These are phyloP conservation scores for Meyerozyma sp. DNA, from an alignment of 1,139 yeast genomes.

Conservation along the genomic window DNA sequence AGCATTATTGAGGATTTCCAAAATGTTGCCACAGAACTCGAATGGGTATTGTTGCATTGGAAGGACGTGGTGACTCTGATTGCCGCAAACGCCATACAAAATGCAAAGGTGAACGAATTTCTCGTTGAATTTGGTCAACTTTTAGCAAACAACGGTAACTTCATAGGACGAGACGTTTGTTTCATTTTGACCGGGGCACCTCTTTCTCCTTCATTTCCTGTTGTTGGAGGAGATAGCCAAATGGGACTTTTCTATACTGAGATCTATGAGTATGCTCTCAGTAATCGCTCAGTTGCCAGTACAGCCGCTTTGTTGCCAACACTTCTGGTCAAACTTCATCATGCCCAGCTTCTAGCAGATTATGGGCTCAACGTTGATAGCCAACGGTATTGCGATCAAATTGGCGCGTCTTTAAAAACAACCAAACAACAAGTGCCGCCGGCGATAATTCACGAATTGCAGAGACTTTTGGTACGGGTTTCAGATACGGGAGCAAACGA, in stretches of 20 bases:
- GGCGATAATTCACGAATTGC: slow-evolving; percentile 30
- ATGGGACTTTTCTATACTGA: slow-evolving; percentile 50
- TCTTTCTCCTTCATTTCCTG: slow-evolving; percentile 18
- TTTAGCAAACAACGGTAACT: slow-evolving; percentile 31
- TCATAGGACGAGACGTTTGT: slow-evolving; percentile 40
- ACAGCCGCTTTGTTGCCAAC: slow-evolving; percentile 46
- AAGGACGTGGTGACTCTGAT: slow-evolving; percentile 44
- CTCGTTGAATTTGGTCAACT: slow-evolving; percentile 49
- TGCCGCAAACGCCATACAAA: slow-evolving; percentile 21
- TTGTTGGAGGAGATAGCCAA: slow-evolving; percentile 11
- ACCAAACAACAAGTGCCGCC: slow-evolving; percentile 37
- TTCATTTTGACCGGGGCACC: slow-evolving; percentile 48
- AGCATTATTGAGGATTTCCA: slow-evolving; percentile 47
- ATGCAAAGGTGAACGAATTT: slow-evolving; percentile 31
- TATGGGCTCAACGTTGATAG: slow-evolving; percentile 53
- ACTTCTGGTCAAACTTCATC: slow-evolving; percentile 50
- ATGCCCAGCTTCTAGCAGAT: slow-evolving; percentile 63
- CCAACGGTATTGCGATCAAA: slow-evolving; percentile 53
- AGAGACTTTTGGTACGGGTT: slow-evolving; percentile 37
- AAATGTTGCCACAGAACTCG: slow-evolving; percentile 34
- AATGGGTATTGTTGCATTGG: slow-evolving; percentile 52
- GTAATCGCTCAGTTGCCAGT: slow-evolving; percentile 19
- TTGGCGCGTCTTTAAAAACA: slow-evolving; percentile 39
- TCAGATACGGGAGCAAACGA: slow-evolving; percentile 38
- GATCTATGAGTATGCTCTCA: slow-evolving; percentile 54